Evolutionary conservation across 805 yeast species (phyloP).

Genomic region (Yarrowia keelungensis): DNA sequence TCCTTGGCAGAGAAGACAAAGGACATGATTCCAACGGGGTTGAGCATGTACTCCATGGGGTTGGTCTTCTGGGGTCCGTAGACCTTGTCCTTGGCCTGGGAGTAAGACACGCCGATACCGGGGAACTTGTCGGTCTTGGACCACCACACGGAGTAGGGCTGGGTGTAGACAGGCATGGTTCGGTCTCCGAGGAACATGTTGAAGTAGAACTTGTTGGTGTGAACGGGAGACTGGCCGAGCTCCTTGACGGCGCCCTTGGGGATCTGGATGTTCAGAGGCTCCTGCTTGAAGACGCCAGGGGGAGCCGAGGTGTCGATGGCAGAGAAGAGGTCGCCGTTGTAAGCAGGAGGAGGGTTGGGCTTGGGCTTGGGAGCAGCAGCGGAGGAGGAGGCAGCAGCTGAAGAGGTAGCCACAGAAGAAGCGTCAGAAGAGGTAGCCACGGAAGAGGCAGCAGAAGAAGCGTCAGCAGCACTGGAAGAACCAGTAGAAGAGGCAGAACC

Average conservation of each 20-base stretch:
- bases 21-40: slow-evolving; percentile 60
- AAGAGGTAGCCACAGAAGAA: slow-evolving; percentile 20
- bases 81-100: slow-evolving; percentile 64
- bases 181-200: slow-evolving; percentile 73
- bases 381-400: slow-evolving; percentile 5
- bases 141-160: slow-evolving; percentile 80
- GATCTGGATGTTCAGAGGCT: slow-evolving; percentile 55
- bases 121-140: slow-evolving; percentile 56
- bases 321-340: slow-evolving; percentile 56
- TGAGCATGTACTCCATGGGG: slow-evolving; percentile 53
- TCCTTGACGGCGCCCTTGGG: slow-evolving; percentile 47
- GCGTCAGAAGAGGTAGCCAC: slow-evolving; percentile 30
- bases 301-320: slow-evolving; percentile 58
- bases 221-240: slow-evolving; percentile 55
- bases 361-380: slow-evolving; percentile 7
- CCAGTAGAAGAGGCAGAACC: not conserved
- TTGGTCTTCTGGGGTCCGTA: slow-evolving; percentile 68
- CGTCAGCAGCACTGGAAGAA: not conserved
- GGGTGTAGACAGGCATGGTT: slow-evolving; percentile 76
- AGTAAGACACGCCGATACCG: slow-evolving; percentile 75
- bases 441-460: slow-evolving; percentile 39
- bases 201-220: slow-evolving; percentile 81
- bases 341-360: slow-evolving; percentile 28
- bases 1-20: slow-evolving; percentile 53
- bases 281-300: slow-evolving; percentile 56